Evolutionary conservation across 2,329 filamentous ascomycete genomes (phyloP).

Genomic region (Aspergillus puulaauensis): DNA sequence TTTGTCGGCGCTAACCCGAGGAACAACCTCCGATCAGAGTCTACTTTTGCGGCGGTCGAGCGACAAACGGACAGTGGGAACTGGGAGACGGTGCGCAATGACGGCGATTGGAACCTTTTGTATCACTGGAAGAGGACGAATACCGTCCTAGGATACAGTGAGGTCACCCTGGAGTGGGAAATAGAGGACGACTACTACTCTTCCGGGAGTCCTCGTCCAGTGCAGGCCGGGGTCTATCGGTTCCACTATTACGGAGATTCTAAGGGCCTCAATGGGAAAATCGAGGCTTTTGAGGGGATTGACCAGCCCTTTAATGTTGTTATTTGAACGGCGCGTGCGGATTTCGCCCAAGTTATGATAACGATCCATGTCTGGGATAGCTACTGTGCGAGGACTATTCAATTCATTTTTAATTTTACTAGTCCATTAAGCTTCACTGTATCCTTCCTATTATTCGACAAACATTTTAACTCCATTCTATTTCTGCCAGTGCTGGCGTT

Average conservation of each 20-base stretch:
- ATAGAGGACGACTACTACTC: slow-evolving; percentile 58
- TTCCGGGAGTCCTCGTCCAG: slow-evolving; percentile 31
- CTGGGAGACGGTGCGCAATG: slow-evolving; percentile 70
- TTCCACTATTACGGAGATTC: slow-evolving; percentile 82
- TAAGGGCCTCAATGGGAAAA: slow-evolving; percentile 62
- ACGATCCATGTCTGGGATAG: not conserved
- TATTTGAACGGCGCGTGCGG: not conserved
- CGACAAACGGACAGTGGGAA: slow-evolving; percentile 44
- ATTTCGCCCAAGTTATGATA: not conserved
- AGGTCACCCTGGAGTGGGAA: slow-evolving; percentile 80
- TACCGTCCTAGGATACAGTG: slow-evolving; percentile 68
- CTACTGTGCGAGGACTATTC: not conserved
- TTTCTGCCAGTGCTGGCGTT: slow-evolving; percentile 7
- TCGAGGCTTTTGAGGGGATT: slow-evolving; percentile 68
- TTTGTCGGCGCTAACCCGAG: slow-evolving; percentile 89
- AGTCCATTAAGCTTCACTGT: not conserved
- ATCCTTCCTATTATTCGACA: not conserved
- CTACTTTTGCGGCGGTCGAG: slow-evolving; percentile 77
- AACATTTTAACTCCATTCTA: not conserved
- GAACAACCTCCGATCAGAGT: slow-evolving; percentile 78
- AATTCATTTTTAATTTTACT: not conserved
- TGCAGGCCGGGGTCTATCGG: slow-evolving; percentile 66
- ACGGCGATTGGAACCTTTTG: slow-evolving; percentile 80
- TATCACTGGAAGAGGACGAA: slow-evolving; percentile 77
- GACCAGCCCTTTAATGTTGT: slow-evolving; percentile 50